Percentiles rank a stretch among this genome's conserved stretches.
Evolutionary conservation across 352 stramenopile species (phyloP).

Genomic region (Peronospora destructor): DNA sequence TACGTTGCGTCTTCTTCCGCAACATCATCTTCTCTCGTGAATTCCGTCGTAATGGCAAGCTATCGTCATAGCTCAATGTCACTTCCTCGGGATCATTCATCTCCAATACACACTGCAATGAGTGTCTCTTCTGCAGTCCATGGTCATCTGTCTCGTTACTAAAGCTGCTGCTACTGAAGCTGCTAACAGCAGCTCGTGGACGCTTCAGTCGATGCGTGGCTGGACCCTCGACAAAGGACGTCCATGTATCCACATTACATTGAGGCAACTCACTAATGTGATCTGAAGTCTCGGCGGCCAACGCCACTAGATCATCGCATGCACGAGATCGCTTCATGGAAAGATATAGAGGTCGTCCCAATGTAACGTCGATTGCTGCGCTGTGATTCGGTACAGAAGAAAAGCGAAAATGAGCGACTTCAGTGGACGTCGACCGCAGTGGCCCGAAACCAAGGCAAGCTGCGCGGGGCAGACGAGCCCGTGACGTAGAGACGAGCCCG

Average conservation of each 20-base stretch:
- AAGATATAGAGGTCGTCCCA: slow-evolving; percentile 1
- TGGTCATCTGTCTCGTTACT: slow-evolving; percentile 13
- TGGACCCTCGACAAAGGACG: slow-evolving; percentile 11
- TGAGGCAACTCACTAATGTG: slow-evolving; percentile 2
- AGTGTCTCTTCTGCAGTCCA: slow-evolving; percentile 11
- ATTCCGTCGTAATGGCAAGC: slow-evolving; percentile 28
- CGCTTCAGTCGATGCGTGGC: slow-evolving; percentile 21
- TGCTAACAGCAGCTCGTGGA: slow-evolving; percentile 16
- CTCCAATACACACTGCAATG: slow-evolving; percentile 22
- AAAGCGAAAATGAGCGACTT: slow-evolving; percentile 28
- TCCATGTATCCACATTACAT: slow-evolving; percentile 6
- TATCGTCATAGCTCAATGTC: slow-evolving; percentile 18
- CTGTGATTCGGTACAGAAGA: slow-evolving; percentile 14
- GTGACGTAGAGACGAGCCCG: slow-evolving; percentile 1
- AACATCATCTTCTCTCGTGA: slow-evolving; percentile 38
- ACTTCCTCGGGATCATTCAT: slow-evolving; percentile 16
- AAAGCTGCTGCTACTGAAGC: slow-evolving; percentile 5
- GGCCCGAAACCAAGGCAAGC: slow-evolving; percentile 10
- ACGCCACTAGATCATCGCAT: slow-evolving; percentile 57
- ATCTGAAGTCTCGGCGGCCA: slow-evolving; percentile 27
- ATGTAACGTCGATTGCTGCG: not conserved
- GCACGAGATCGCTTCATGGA: slow-evolving; percentile 63
- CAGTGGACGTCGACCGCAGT: slow-evolving; percentile 11
- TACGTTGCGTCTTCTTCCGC: slow-evolving; percentile 25
- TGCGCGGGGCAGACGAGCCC: slow-evolving; percentile 5